These are phyloP conservation scores for Zoysia matrella DNA, from an alignment of 202 grass and related monocot species.

Conservation along the genomic window DNA sequence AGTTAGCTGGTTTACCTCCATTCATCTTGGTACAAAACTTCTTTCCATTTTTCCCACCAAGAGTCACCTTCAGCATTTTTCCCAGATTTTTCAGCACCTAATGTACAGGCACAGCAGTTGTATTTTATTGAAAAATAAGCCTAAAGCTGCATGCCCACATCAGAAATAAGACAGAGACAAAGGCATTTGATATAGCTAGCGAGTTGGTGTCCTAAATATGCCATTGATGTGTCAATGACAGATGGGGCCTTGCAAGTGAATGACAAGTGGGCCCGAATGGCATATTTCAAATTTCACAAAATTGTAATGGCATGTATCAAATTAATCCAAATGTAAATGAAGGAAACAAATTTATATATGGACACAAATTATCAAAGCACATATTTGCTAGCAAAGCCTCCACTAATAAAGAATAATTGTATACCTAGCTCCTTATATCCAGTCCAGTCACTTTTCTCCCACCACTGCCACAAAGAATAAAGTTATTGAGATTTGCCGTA, in stretches of 20 bases:
- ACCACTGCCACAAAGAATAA: constrained; percentile 82
- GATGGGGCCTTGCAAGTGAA: no score
- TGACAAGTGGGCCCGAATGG: no score
- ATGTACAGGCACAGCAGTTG: not conserved
- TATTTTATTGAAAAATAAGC: constrained; percentile 8
- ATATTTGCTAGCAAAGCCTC: not conserved
- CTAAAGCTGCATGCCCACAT: not conserved
- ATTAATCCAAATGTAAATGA: not conserved
- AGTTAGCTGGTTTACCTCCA: constrained; percentile 64
- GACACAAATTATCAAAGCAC: constrained; percentile 4
- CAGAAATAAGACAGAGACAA: not conserved
- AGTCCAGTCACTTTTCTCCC: constrained; percentile 99
- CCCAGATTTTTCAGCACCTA: constrained; percentile 93
- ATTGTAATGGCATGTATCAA: no score
- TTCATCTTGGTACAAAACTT: constrained; percentile 97
- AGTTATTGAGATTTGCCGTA: constrained; percentile 29
- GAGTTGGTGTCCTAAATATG: not conserved
- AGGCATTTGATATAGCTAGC: not conserved
- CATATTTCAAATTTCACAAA: no score
- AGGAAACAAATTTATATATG: not conserved
- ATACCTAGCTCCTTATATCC: constrained; percentile 98
- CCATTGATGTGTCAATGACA: no score
- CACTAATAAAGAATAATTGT: constrained; percentile 39
- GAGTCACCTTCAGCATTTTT: constrained; percentile 82
- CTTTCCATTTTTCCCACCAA: constrained; percentile 99